Percentiles rank a stretch among this genome's conserved stretches.
phyloP scores from a whole-genome alignment of 371 early-diverging fungal genomes.

The Mortierella sp. region DNA sequence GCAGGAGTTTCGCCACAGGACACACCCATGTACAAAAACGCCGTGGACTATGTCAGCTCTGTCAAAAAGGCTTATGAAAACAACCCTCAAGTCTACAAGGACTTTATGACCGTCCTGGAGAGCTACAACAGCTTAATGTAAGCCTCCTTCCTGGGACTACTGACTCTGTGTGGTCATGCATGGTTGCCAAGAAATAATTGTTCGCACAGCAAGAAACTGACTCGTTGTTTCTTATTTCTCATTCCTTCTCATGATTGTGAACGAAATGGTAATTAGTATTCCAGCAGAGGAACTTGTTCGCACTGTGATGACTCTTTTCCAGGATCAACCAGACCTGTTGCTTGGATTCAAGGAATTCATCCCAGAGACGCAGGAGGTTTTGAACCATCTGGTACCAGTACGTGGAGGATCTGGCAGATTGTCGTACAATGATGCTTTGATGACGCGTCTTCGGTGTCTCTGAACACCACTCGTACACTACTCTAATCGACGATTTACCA shows the following conservation, averaged over 20 bases:
- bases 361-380: conserved; percentile 50
- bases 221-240: background rate
- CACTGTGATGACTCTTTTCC: conserved; percentile 57
- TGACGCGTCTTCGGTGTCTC: background rate
- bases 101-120: conserved; percentile 42
- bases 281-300: conserved; percentile 52
- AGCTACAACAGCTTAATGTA: conserved; percentile 48
- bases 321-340: conserved; percentile 55
- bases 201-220: background rate
- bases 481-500: background rate
- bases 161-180: background rate
- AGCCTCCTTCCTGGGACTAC: too few species aligned
- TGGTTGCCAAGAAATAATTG: background rate
- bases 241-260: background rate
- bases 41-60: conserved; percentile 54
- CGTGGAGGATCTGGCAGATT: background rate
- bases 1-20: conserved; percentile 27
- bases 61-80: conserved; percentile 56
- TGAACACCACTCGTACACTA: background rate
- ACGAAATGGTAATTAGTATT: conserved; percentile 15
- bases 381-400: conserved; percentile 57
- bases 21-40: conserved; percentile 43
- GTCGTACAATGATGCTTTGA: background rate
- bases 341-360: conserved; percentile 58
- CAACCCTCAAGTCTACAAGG: conserved; percentile 44